Evolutionary conservation across 495 filamentous ascomycete genomes (phyloP), one percentile per base, ranked within the genome.

Genomic region (Hypomontagnella monticulosa): DNA sequence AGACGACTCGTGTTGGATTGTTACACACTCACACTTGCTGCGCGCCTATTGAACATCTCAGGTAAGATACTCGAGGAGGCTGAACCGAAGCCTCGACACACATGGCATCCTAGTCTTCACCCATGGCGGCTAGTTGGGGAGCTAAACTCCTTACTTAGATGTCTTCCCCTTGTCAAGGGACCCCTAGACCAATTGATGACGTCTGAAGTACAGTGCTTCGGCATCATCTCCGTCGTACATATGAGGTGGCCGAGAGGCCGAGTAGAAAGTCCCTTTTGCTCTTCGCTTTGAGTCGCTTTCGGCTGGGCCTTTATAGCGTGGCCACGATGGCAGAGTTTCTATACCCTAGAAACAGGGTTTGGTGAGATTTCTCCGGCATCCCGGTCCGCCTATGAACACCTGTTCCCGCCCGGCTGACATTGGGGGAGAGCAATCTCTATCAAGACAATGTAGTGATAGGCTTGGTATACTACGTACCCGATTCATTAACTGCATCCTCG

Each of bases 381-480:
- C 60, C 66, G 66, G 66, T 64, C 66, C 66, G 66, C 34, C 30
- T 37, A 56, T 55, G 41, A 60, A 16, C 43, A 60, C 52, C 66
- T 18, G 50, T 63, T 60, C 40, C 56, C 56, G 19, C 41, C 51
- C 18, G 12, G 63, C 66, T 60, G 43, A 48, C 19, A 55, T 56
- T 60, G 16, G 44, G 42, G 40, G 53, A 30, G 57, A 34, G 38
- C 16, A 15, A 48, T 27, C 38, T 49, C 15, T 55, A 44, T 61
- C 55, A 46, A 64, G 50, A 44, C 50, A 44, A 60, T 57, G 66
- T 60, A 69, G 51, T 23, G 42, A 44, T 44, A 20, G 50, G 60
- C 60, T 61, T 69, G 66, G 54, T 69, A 69, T 69, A 59, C 50
- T 51, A 60, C 55, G 55, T 63, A 64, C 50, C 56, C 59, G 59